Conservation (phyloP, 306 rosid genomes). For the Hippophae tibetana region DNA sequence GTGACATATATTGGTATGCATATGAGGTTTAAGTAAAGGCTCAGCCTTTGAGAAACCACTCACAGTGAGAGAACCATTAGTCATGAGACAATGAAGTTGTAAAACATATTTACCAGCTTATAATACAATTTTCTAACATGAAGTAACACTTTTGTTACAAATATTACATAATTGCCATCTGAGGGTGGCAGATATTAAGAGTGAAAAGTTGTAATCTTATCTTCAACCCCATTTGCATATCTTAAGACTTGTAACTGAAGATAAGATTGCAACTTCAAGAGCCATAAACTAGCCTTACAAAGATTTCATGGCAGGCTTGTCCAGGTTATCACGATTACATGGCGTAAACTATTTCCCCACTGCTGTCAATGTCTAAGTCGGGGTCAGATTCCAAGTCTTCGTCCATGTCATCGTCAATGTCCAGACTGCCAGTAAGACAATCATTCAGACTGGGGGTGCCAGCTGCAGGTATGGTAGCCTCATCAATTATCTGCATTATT, state of each 20-base stretch:
- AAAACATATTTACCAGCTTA: too few relatives aligned
- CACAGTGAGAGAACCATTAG: too few relatives aligned
- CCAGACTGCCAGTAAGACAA: slow-evolving; percentile 73
- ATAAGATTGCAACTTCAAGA: slow-evolving; percentile 6
- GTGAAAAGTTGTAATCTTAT: too few relatives aligned
- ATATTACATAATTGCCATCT: too few relatives aligned
- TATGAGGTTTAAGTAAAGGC: too few relatives aligned
- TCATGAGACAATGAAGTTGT: too few relatives aligned
- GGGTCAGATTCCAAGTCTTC: slow-evolving; percentile 78
- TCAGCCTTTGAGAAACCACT: too few relatives aligned
- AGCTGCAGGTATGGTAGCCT: slow-evolving; percentile 78
- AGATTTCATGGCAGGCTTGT: slow-evolving; percentile 2
- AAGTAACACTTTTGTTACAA: too few relatives aligned
- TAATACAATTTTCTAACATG: too few relatives aligned
- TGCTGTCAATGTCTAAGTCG: slow-evolving; percentile 82
- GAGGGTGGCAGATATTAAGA: too few relatives aligned
- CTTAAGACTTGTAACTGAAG: slow-evolving; percentile 12
- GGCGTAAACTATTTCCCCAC: slow-evolving; percentile 86
- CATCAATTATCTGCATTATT: slow-evolving; percentile 80
- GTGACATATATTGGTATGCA: too few relatives aligned
- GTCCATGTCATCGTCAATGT: slow-evolving; percentile 87
- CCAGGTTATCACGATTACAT: slow-evolving; percentile 29
- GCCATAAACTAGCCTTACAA: not conserved
- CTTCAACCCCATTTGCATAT: slow-evolving; percentile 23
- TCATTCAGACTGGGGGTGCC: slow-evolving; percentile 56